phyloP scores from a whole-genome alignment of 495 filamentous ascomycete genomes.

The Hypoxylon subgilvum region DNA sequence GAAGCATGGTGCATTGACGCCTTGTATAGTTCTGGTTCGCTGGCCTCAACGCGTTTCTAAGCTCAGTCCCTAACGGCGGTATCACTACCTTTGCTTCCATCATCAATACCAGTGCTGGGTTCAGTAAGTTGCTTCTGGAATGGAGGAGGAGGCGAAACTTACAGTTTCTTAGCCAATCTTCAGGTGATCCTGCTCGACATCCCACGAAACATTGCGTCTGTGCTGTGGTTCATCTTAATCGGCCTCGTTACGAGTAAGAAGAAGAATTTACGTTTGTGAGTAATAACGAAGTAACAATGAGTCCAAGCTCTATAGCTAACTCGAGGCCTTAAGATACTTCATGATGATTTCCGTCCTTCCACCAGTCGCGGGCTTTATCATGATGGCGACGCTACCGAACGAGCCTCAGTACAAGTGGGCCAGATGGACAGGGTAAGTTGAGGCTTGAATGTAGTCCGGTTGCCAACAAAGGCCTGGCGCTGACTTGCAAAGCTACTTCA shows the following conservation, averaged over 20 bases:
- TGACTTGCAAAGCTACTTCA: conserved; percentile 1
- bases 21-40: conserved; percentile 54
- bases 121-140: conserved; percentile 18
- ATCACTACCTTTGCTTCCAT: conserved; percentile 58
- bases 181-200: conserved; percentile 43
- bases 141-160: neutral
- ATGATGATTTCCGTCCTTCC: conserved; percentile 42
- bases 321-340: conserved; percentile 30
- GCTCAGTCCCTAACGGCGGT: conserved; percentile 58
- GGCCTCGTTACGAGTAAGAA: conserved; percentile 35
- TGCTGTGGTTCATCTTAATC: conserved; percentile 40
- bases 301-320: conserved; percentile 4
- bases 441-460: neutral
- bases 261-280: conserved; percentile 43
- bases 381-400: conserved; percentile 39
- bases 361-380: conserved; percentile 39
- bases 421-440: conserved; percentile 42
- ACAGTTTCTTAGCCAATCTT: conserved; percentile 28
- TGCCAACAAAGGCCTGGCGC: conserved; percentile 1
- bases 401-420: conserved; percentile 43
- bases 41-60: conserved; percentile 53
- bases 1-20: too few species aligned
- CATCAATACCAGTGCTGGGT: conserved; percentile 56
- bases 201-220: conserved; percentile 35
- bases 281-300: neutral